Base-by-base conservation (phyloP, 495 filamentous ascomycete species). In the Penicillium dipodomyicola region DNA sequence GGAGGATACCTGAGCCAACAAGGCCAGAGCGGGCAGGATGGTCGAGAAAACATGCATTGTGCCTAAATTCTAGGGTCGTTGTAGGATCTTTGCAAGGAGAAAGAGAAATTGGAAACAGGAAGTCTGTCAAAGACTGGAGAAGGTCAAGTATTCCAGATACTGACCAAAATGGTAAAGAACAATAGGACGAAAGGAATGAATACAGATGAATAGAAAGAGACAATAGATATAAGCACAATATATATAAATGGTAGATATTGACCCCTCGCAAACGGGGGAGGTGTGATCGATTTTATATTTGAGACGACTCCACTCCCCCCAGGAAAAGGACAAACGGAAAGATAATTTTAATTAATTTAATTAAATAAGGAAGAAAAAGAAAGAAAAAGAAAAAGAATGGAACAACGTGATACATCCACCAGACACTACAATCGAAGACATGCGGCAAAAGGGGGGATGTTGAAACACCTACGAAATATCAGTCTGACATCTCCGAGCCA, bases 11-110 rank as follows among this genome's bases (percentile, higher is more conserved):
- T 72, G 64, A 58, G 69, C 68, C 35, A 79, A 70, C n/a, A 80
- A 67, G 54, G 67, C 68, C 55, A 74, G 49, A 20, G 61, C 43
- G 14, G 69, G 62, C 67, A 78, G 44, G 57, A 80, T 60, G 2
- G 72, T 76, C 22, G 69, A 74, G 49, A 72, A 49, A 56, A 70
- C 57, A 25, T 64, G 72, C 79, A 82, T 82, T 50, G 32, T 64
- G 69, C 42, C 22, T 49, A 50, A 42, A 19, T 49, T 35, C 42
- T 47, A n/a, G 42, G 11, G 9, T 23, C 15, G n/a, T 37, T n/a
- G 35, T 7, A n/a, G 35, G 6, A 42, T 58, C n/a, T 33, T 20
- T 33, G 22, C 53, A 46, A 23, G 25, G n/a, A 53, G 51, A 32
- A 45, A 37, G 42, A 52, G 22, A 49, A 56, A 19, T 17, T 32